Evolutionary conservation across 139 green algal genomes (phyloP).

Genomic region (Chlorella vulgaris): DNA sequence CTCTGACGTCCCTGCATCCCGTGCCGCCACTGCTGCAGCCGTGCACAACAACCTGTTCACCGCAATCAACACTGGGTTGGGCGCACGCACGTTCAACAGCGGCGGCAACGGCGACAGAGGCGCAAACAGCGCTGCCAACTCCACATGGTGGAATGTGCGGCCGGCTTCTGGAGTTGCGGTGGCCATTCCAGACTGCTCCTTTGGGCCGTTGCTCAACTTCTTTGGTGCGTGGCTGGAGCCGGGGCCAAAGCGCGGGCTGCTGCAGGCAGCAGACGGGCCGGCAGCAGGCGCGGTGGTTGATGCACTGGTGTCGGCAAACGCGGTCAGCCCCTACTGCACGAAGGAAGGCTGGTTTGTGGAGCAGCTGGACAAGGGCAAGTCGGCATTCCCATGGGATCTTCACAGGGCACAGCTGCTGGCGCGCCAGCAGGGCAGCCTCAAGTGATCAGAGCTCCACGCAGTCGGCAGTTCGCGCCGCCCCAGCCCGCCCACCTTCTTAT

Average conservation of each 20-base stretch:
- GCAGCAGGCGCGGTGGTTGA: not conserved
- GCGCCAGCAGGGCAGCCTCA: not conserved
- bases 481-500: no score
- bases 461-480: no score
- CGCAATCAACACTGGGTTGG: not conserved
- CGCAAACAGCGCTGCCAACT: slow-evolving; percentile 10
- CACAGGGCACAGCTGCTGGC: not conserved
- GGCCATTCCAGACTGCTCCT: not conserved
- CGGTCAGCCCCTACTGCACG: slow-evolving; percentile 2
- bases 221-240: not conserved
- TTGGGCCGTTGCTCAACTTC: slow-evolving; percentile 29
- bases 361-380: not conserved
- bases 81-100: slow-evolving; percentile 6
- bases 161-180: no score
- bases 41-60: slow-evolving; percentile 24
- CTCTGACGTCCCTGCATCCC: no score
- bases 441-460: not conserved
- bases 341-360: slow-evolving; percentile 15
- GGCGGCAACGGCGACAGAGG: not conserved
- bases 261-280: not conserved
- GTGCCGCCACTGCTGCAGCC: not conserved
- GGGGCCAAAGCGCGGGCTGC: not conserved
- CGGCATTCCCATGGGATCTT: not conserved
- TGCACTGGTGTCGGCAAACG: not conserved
- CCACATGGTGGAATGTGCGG: not conserved